These are phyloP conservation scores for Fusarium austroafricanum DNA, from an alignment of 2,329 filamentous ascomycete genomes.

Conservation along the genomic window DNA sequence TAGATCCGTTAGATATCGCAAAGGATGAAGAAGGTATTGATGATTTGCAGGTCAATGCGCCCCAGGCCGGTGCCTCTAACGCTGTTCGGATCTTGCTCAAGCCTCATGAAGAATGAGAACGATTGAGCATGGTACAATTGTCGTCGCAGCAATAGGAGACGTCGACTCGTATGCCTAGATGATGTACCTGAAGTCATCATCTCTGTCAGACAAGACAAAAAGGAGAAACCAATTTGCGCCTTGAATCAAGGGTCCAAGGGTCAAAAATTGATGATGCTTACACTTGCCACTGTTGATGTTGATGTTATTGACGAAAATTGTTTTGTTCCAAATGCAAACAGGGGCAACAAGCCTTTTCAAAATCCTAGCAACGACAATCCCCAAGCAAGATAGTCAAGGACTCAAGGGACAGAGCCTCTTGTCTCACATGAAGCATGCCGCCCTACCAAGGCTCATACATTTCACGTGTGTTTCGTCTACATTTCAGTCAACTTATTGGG, in stretches of 20 bases:
- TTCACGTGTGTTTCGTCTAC: background rate
- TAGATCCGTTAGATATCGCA: background rate
- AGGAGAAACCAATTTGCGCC: background rate
- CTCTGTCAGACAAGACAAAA: background rate
- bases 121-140: background rate
- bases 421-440: conserved; percentile 17
- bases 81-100: background rate
- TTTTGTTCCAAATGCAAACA: conserved; percentile 17
- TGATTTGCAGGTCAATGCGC: background rate
- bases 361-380: background rate
- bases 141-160: background rate
- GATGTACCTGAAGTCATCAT: background rate
- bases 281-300: conserved; percentile 8
- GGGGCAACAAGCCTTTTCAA: conserved; percentile 23
- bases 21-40: background rate
- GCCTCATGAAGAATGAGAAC: background rate
- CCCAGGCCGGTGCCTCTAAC: background rate
- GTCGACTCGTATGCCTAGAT: too few species aligned
- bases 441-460: background rate
- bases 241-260: background rate
- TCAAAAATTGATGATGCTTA: conserved; percentile 5
- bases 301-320: conserved; percentile 16
- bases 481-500: background rate
- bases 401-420: conserved; percentile 2
- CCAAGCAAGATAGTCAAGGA: conserved; percentile 15